phyloP scores from a whole-genome alignment of 2,329 filamentous ascomycete genomes.

The Phoma sp. region DNA sequence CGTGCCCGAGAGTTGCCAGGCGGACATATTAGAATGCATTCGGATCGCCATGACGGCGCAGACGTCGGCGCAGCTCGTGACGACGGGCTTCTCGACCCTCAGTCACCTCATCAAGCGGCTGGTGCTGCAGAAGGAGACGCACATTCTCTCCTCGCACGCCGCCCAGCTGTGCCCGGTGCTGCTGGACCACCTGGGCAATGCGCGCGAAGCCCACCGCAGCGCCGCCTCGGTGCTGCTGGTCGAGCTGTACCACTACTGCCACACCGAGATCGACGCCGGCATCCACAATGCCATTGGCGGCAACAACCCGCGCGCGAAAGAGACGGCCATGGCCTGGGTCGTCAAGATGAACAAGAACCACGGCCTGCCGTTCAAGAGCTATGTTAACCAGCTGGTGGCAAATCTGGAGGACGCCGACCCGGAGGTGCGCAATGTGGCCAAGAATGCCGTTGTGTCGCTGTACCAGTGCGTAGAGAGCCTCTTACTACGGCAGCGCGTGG shows the following conservation, averaged over 20 bases:
- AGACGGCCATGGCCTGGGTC: slow-evolving; percentile 84
- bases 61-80: slow-evolving; percentile 73
- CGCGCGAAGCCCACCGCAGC: slow-evolving; percentile 81
- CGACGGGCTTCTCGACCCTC: slow-evolving; percentile 84
- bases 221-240: slow-evolving; percentile 76
- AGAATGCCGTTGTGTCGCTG: slow-evolving; percentile 81
- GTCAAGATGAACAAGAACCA: slow-evolving; percentile 84
- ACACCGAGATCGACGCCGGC: slow-evolving; percentile 76
- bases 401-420: slow-evolving; percentile 90
- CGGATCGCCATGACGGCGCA: slow-evolving; percentile 76
- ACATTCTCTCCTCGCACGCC: slow-evolving; percentile 71
- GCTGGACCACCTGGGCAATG: slow-evolving; percentile 84
- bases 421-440: slow-evolving; percentile 83
- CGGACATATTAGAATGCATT: slow-evolving; percentile 80
- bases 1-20: slow-evolving; percentile 75
- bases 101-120: slow-evolving; percentile 87
- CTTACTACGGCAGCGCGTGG: background rate
- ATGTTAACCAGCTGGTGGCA: slow-evolving; percentile 82
- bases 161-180: slow-evolving; percentile 75
- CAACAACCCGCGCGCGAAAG: slow-evolving; percentile 83
- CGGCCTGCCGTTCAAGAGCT: slow-evolving; percentile 78
- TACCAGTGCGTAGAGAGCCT: slow-evolving; percentile 66
- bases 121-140: slow-evolving; percentile 80
- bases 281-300: slow-evolving; percentile 78
- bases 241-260: slow-evolving; percentile 75